Conservation (phyloP, 306 rosid species). For the Trifolium repens region DNA sequence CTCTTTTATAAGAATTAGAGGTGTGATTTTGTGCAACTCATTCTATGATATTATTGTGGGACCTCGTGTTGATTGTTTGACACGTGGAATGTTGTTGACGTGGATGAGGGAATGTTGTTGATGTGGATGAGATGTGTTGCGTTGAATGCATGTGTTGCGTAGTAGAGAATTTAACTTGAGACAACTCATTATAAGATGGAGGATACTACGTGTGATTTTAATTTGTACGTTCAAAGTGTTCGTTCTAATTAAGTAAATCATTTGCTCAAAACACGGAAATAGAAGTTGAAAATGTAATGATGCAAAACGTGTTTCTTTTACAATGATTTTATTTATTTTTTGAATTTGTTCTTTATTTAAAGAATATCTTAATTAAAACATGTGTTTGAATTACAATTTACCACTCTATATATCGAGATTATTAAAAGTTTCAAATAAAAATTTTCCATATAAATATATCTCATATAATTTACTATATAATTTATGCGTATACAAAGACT, state of each 20-base stretch:
- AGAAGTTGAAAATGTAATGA: neutral
- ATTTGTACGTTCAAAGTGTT: neutral
- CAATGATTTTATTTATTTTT: neutral
- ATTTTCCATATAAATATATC: too few relatives aligned
- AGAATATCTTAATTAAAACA: too few relatives aligned
- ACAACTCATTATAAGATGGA: neutral
- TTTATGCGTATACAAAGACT: too few relatives aligned
- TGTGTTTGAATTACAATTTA: too few relatives aligned
- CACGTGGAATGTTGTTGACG: neutral
- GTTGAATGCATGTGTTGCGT: neutral
- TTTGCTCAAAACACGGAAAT: neutral
- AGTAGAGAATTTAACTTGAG: neutral
- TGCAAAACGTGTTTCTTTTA: neutral
- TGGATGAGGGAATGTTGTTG: neutral
- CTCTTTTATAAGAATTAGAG: neutral
- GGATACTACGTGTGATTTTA: neutral
- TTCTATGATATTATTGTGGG: neutral
- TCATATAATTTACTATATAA: too few relatives aligned
- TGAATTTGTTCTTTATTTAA: too few relatives aligned
- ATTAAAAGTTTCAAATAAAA: too few relatives aligned
- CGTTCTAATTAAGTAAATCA: neutral
- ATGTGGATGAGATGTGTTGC: too few relatives aligned
- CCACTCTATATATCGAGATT: too few relatives aligned
- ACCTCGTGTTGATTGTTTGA: neutral
- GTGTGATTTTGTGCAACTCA: neutral